Evolutionary conservation across 2,329 filamentous ascomycete species (phyloP).

Genomic region (Clonostachys byssicola): DNA sequence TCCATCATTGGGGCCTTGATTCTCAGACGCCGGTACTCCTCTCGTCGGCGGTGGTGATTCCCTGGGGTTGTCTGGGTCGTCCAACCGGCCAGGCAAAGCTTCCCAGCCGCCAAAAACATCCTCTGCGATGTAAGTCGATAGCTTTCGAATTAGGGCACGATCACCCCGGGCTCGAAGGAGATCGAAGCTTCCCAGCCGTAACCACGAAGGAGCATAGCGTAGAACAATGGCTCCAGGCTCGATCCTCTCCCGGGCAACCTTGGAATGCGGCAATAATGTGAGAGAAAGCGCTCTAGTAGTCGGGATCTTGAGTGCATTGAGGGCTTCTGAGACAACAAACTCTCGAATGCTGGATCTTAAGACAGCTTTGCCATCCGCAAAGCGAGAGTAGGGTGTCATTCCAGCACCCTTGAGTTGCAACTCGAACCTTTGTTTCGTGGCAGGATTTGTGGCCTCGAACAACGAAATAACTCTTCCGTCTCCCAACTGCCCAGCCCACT

Average conservation of each 20-base stretch:
- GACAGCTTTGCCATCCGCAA: conserved; percentile 94
- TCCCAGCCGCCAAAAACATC: conserved; percentile 88
- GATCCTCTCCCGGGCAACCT: conserved; percentile 71
- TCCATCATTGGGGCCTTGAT: conserved; percentile 63
- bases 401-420: conserved; percentile 94
- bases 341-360: conserved; percentile 89
- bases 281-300: conserved; percentile 83
- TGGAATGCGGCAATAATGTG: conserved; percentile 67
- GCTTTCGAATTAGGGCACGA: conserved; percentile 63
- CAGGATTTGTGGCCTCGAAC: conserved; percentile 80
- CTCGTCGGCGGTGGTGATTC: conserved; percentile 37
- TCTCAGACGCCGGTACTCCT: conserved; percentile 48
- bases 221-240: conserved; percentile 93
- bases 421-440: conserved; percentile 73
- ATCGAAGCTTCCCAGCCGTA: conserved; percentile 94
- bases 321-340: conserved; percentile 85
- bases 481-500: conserved; percentile 93
- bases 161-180: conserved; percentile 82
- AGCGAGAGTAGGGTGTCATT: conserved; percentile 89
- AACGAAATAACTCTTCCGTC: conserved; percentile 93
- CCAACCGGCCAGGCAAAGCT: conserved; percentile 61
- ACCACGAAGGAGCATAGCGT: conserved; percentile 86
- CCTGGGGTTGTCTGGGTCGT: conserved; percentile 42
- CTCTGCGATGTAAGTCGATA: conserved; percentile 82
- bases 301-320: conserved; percentile 82